Evolutionary conservation across 192 early-diverging fungal genomes (phyloP), one percentile per base, ranked within the genome.

Genomic region (Cetraspora pellucida): DNA sequence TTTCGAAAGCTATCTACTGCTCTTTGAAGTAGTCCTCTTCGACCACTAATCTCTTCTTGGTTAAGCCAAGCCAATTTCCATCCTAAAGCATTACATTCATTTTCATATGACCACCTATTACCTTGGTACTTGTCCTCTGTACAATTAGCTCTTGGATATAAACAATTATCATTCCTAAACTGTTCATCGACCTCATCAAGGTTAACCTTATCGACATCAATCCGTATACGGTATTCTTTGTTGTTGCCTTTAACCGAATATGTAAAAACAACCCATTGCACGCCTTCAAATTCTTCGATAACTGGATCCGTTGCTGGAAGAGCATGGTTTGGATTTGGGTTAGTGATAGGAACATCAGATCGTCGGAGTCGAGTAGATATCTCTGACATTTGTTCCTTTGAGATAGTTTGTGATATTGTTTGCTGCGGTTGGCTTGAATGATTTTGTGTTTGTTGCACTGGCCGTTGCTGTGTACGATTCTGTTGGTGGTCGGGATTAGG

Each of bases 31-130:
- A 96, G 60, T 14, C 95, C 95, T 21, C 92, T 86, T 30, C 91
- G 89, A 0, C 87, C 93, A 9, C 82, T 74, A 54, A 95, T 84
- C 59, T 87, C 77, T 47, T 83, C 81, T 27, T 83, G 85, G 74
- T 97, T 97, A 25, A 95, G 82, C 79, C 88, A 91, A 2, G 91
- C 90, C 65, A 97, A 85, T 67, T 90, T 89, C 95, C 95, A 96
- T 4, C 94, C 94, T 16, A 95, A 83, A n/a, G 74, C 78, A 60
- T 97, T 97, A 77, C 94, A 95, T 60, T 92, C 90, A 2, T 88
- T 93, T 78, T 97, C 95, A 79, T 95, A 97, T 13, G 81, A 80
- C 87, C 93, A 94, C 19, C 95, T 88, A 77, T 93, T 91, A 17
- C 95, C 95, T n/a, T 88, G 82, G 77, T 97, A 94, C 11, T 81